Base-by-base conservation (phyloP, 2,329 filamentous ascomycete genomes). In the Aspergillus amoenus region DNA sequence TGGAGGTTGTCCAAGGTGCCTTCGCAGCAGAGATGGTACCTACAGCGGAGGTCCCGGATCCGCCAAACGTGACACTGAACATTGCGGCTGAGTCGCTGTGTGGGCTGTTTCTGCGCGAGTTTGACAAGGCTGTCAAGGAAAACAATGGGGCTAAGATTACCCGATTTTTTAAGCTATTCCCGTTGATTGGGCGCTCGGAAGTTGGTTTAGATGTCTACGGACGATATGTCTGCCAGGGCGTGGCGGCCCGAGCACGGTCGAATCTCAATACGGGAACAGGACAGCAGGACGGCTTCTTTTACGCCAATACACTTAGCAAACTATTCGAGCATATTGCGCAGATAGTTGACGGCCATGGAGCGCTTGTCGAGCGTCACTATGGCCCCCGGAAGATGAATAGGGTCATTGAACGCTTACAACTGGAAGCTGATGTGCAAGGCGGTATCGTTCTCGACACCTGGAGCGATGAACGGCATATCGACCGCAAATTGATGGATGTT, bases 301-400 rank as follows among this genome's bases (percentile, higher is more conserved):
- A 96, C 71, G 93, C 90, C 42, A 93, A 89, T 73, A 88, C 91
- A 2, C 79, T 99, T 61, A 96, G 93, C 4, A 93, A 91, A 70
- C 78, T 99, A 46, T 99, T 99, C 71, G 93, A 97, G 74, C 93
- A 99, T 74, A 96, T 99, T 72, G 93, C 94, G 2, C 91, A 96
- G 71, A 97, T 99, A 63, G 88, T 99, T 21, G 93, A 97, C 68
- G 88, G 90, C 1, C 94, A 99, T 70, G 91, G 93, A 32, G 87
- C 87, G 1, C 81, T 99, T 8, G 93, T 99, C 1, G 93, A 97
- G 77, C 86, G 91, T 46, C 94, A 99, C 74, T 99, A 99, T 70
- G 94, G 94, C 1, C 77, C 84, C 15, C 91, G 93, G 39, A 94
- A 92, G 79, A 99, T 99, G 94, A 87, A 90, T 32, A 90, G 88